Percentiles rank a stretch among this genome's conserved stretches.
Evolutionary conservation across 768 basidiomycete genomes (phyloP).

Genomic region (Russula olivacea): DNA sequence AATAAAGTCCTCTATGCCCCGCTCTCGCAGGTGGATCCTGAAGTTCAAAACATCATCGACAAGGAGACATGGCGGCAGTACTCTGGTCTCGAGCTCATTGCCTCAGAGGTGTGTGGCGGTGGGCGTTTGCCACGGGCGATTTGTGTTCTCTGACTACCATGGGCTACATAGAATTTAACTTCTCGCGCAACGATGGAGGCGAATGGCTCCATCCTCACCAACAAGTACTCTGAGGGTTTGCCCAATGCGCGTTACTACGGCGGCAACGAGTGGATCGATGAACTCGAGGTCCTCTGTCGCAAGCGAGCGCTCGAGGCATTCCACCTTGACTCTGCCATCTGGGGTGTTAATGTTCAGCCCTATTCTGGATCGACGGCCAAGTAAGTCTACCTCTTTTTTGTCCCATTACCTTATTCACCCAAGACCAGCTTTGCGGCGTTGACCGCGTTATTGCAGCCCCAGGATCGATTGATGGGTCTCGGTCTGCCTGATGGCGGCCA

Average conservation of each 20-base stretch:
- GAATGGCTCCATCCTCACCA: slow-evolving; percentile 96
- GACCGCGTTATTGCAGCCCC: slow-evolving; percentile 92
- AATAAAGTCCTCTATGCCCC: slow-evolving; percentile 89
- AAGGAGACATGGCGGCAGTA: slow-evolving; percentile 99
- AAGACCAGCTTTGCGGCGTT: slow-evolving; percentile 82
- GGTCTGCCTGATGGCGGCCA: slow-evolving; percentile 97
- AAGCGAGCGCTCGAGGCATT: slow-evolving; percentile 94
- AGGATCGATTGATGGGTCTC: slow-evolving; percentile 98
- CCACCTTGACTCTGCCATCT: slow-evolving; percentile 85
- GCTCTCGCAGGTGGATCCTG: slow-evolving; percentile 87
- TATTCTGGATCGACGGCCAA: slow-evolving; percentile 95
- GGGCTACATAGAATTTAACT: slow-evolving; percentile 74
- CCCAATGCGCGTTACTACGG: slow-evolving; percentile 97
- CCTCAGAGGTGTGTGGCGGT: slow-evolving; percentile 80
- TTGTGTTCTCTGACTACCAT: not conserved
- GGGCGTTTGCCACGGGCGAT: not conserved
- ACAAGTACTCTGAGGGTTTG: slow-evolving; percentile 99
- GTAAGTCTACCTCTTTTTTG: slow-evolving; percentile 39
- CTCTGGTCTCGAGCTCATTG: slow-evolving; percentile 96
- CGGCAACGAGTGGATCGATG: slow-evolving; percentile 97
- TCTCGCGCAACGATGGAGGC: slow-evolving; percentile 95
- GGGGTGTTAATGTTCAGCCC: slow-evolving; percentile 99
- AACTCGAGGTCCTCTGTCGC: slow-evolving; percentile 91
- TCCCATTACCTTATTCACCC: slow-evolving; percentile 9
- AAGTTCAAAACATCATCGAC: slow-evolving; percentile 95